phyloP scores from a whole-genome alignment of 805 yeast genomes.

The Myxozyma neotropica region DNA sequence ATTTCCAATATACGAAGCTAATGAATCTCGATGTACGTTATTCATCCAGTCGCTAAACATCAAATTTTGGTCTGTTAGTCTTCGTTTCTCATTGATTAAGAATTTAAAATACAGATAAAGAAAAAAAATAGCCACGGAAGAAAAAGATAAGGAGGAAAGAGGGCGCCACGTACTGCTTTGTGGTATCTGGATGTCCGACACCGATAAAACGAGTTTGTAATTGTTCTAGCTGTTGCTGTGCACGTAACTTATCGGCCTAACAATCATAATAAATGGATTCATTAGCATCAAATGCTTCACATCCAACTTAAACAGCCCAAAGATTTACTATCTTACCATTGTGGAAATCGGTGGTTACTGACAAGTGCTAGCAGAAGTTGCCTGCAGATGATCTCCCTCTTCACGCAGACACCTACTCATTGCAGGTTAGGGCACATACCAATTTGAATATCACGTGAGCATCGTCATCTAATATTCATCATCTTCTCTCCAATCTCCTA shows the following conservation, averaged over 20 bases:
- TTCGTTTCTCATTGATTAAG: background rate
- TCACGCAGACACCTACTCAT: background rate
- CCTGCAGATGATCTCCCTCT: background rate
- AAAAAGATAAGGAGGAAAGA: background rate
- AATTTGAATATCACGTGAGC: background rate
- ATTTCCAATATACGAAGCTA: conserved; percentile 63
- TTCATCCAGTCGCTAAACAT: conserved; percentile 59
- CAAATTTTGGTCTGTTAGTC: background rate
- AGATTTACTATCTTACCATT: too few species aligned
- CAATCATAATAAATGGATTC: too few species aligned
- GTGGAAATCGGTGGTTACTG: too few species aligned
- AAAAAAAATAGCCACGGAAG: too few species aligned
- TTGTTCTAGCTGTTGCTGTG: conserved; percentile 37
- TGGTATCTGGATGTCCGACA: conserved; percentile 72
- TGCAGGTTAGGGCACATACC: background rate
- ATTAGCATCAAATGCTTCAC: background rate
- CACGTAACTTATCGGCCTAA: conserved; percentile 37
- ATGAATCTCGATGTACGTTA: conserved; percentile 68
- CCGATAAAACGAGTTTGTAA: conserved; percentile 54
- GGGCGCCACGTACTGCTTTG: conserved; percentile 47
- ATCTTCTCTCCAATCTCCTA: too few species aligned
- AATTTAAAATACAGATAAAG: background rate
- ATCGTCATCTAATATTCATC: too few species aligned
- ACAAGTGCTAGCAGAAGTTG: too few species aligned
- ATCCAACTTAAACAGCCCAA: too few species aligned